Evolutionary conservation across 768 basidiomycete genomes (phyloP), one percentile per base, ranked within the genome.

Genomic region (Phylloporus rhodoxanthus): DNA sequence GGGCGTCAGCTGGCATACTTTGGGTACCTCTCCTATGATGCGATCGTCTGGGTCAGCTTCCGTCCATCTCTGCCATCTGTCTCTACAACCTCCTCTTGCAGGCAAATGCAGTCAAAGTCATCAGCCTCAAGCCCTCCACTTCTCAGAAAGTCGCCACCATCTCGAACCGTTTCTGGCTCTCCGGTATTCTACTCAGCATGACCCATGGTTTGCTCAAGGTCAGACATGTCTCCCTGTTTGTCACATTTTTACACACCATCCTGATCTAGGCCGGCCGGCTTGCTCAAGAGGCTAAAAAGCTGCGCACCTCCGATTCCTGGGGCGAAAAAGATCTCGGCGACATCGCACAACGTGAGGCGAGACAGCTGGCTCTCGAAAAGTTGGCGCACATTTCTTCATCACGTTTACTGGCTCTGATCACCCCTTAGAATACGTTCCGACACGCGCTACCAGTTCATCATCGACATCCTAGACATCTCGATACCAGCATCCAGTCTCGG

Each of bases 1-100:
- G 84, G 78, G 29, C 77, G 91, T 42, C 95, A 98, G 67, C 64
- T 98, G 15, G 79, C 80, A 3, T 98, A 97, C 73, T 92, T 91
- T 54, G 85, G 84, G 3, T 99, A 90, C 68, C 78, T 96, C 39
- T 65, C 81, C 9, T 81, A 87, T 59, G 96, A 99, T 65, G 78
- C 81, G 43, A 61, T 96, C 52, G 72, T 86, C 58, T 99, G 92
- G 92, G 91, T 93, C 62, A 53, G 83, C 62, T 43, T 32, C 36
- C 15, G 40, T 25, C 20, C 36, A 8, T 20, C 26, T n/a, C 25
- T n/a, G 6, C 8, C 17, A 19, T 11, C 5, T 21, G 1, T 14
- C 33, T 42, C 42, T 20, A 11, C 20, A 8, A 9, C 5, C 7
- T 15, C 49, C 32, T 42, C 36, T 29, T 21, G 17, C 58, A 87